Evolutionary conservation across 164 flowering plant species (phyloP).

Genomic region (Tetracentron sinense): DNA sequence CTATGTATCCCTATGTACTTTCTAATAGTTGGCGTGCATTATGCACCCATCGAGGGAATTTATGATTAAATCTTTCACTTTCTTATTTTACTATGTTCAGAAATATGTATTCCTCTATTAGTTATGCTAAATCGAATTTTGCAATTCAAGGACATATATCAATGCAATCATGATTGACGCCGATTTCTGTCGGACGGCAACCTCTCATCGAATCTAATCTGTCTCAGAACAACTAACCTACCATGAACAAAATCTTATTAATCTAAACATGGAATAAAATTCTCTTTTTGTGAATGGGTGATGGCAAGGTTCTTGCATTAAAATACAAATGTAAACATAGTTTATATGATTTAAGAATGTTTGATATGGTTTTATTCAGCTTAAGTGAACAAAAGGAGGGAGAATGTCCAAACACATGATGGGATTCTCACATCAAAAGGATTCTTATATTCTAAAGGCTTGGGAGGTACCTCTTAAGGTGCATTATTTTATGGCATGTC

Average conservation of each 20-base stretch:
- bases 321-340: neutral
- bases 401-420: slow-evolving; percentile 14
- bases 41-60: no score
- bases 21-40: no score
- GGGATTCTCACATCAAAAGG: no score
- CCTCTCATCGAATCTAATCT: neutral
- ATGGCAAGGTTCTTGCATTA: slow-evolving; percentile 9
- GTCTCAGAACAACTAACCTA: neutral
- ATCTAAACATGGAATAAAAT: neutral
- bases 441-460: no score
- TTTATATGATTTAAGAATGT: slow-evolving; percentile 6
- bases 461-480: neutral
- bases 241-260: neutral
- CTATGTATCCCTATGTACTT: no score
- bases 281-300: slow-evolving; percentile 6
- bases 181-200: neutral
- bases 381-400: slow-evolving; percentile 8
- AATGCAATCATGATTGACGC: no score
- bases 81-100: no score
- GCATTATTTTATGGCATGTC: slow-evolving; percentile 21
- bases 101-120: no score
- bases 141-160: no score
- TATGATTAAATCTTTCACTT: no score
- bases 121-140: no score
- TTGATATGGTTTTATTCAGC: slow-evolving; percentile 4